Base-by-base conservation (phyloP, 2,329 filamentous ascomycete genomes). In the Cercospora sp. region DNA sequence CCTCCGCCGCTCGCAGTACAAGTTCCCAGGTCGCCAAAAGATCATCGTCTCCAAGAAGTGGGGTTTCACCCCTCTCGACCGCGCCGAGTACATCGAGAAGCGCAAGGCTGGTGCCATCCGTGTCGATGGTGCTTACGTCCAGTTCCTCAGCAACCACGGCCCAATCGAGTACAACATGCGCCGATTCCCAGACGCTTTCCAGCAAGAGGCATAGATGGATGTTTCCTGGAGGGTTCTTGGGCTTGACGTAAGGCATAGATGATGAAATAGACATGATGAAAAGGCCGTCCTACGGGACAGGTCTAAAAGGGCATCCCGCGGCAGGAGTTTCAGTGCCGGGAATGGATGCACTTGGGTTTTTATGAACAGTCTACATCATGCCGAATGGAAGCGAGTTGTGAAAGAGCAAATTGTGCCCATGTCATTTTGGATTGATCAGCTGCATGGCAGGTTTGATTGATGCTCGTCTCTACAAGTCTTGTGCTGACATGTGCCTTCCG, bases 21-120 rank as follows among this genome's bases (percentile, higher is more conserved):
- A 98, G 91, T 99, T 99, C 92, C 95, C 95, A 77, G 95, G 95
- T 84, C 94, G 95, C 86, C 95, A 99, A 90, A 99, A 99, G 93
- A 98, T 99, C 87, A 97, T 99, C 81, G 91, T 98, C 86, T 96
- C 92, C 88, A 99, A 98, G 93, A 99, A 99, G 90, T 99, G 95
- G 95, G 95, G 95, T 78, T 99, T 99, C 92, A 99, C 95, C 73
- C 94, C 94, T 82, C 92, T 99, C 79, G 91, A 93, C 80, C 94
- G 95, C 79, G 95, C 98, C 78, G 95, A 99, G 84, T 99, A 98
- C 87, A 87, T 97, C 82, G 89, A 93, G 84, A 92, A 94, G 87
- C 96, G 97, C 89, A 88, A 93, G 82, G 91, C 90, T 80, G 95
- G 95, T 82, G 90, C 89, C 82, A 90, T 99, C 86, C 92, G 94